These are phyloP conservation scores for Fragilaria radians DNA, from an alignment of 108 stramenopile genomes.

Conservation along the genomic window DNA sequence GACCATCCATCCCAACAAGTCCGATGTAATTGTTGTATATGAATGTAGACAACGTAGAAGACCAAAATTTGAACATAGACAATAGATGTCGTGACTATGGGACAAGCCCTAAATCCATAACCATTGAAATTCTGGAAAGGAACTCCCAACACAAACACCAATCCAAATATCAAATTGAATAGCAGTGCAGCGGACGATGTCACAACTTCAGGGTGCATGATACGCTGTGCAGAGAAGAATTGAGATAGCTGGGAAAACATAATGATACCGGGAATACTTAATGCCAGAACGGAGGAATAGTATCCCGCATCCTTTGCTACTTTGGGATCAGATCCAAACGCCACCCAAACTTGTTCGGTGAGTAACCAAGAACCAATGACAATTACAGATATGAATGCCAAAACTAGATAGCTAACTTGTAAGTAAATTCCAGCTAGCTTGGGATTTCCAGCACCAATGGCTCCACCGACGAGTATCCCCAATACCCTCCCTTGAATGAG, in stretches of 20 bases:
- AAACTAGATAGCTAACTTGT: constrained; percentile 10
- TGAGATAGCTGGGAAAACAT: constrained; percentile 59
- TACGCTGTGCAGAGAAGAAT: constrained; percentile 71
- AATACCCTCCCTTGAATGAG: constrained; percentile 40
- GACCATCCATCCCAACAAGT: constrained; percentile 41
- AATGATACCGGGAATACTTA: constrained; percentile 53
- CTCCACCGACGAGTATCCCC: constrained; percentile 31
- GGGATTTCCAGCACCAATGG: constrained; percentile 44
- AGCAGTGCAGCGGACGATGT: constrained; percentile 48
- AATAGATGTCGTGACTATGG: constrained; percentile 56
- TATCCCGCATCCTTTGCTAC: constrained; percentile 59
- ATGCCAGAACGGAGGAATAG: constrained; percentile 55
- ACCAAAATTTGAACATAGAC: constrained; percentile 50
- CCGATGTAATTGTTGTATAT: constrained; percentile 34
- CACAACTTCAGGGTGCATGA: constrained; percentile 67
- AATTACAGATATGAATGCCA: constrained; percentile 11
- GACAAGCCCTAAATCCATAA: constrained; percentile 71
- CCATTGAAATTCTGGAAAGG: constrained; percentile 56
- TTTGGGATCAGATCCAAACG: constrained; percentile 40
- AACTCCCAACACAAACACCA: constrained; percentile 74
- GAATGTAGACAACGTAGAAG: constrained; percentile 33
- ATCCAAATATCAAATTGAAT: constrained; percentile 55
- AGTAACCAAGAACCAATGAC: constrained; percentile 58
- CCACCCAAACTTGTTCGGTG: constrained; percentile 50
- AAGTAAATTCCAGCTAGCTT: constrained; percentile 52